These are phyloP conservation scores for Xylaria grammica DNA, from an alignment of 495 filamentous ascomycete species.

Conservation along the genomic window DNA sequence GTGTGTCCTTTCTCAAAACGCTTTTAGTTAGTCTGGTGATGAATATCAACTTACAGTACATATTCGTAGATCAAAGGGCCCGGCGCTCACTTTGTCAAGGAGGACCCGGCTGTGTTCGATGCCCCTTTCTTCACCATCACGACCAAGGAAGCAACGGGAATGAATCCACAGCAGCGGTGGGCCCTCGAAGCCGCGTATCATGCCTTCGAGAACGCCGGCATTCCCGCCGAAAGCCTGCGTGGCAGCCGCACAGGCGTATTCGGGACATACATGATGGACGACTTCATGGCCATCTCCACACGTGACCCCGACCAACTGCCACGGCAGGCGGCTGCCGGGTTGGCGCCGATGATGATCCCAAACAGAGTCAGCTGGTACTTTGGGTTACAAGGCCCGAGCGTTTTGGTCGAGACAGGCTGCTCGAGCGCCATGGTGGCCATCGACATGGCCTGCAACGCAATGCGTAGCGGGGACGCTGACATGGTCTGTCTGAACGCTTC, in stretches of 20 bases:
- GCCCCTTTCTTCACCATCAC: constrained; percentile 58
- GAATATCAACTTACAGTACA: background rate
- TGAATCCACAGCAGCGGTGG: constrained; percentile 36
- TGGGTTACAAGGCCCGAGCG: constrained; percentile 51
- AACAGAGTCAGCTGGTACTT: constrained; percentile 61
- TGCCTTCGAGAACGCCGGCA: constrained; percentile 50
- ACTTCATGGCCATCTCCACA: no score
- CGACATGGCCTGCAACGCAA: constrained; percentile 74
- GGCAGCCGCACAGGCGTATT: no score
- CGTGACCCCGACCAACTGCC: no score
- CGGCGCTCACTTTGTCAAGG: constrained; percentile 32
- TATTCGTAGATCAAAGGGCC: no score
- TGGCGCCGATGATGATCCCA: no score
- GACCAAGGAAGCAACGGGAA: constrained; percentile 49
- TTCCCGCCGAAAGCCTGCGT: no score
- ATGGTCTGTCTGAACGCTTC: constrained; percentile 7
- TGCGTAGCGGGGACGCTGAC: constrained; percentile 54
- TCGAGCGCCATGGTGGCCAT: constrained; percentile 65
- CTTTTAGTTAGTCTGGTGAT: background rate
- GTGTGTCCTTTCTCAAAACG: background rate
- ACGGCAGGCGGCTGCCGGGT: no score
- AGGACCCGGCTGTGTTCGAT: constrained; percentile 51
- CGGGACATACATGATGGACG: no score
- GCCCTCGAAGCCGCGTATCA: constrained; percentile 58
- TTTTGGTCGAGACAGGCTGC: constrained; percentile 78